These are phyloP conservation scores for Aspergillus japonicus DNA, from an alignment of 2,329 filamentous ascomycete genomes.

Conservation along the genomic window DNA sequence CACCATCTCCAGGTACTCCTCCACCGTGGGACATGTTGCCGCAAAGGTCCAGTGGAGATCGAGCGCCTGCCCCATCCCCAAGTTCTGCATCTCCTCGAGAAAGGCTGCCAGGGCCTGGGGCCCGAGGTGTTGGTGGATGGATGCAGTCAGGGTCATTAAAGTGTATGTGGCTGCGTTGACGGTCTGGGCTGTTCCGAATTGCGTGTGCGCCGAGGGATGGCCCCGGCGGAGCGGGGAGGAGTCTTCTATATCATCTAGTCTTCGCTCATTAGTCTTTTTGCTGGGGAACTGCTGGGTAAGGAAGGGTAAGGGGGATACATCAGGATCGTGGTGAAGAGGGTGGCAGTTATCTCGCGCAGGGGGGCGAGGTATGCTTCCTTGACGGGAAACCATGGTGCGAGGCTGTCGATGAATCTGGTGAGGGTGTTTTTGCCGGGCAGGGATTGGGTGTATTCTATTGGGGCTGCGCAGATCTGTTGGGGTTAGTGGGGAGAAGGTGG, in stretches of 20 bases:
- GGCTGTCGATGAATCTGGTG: conserved; percentile 1
- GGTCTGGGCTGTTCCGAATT: conserved; percentile 46
- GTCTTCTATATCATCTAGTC: conserved; percentile 47
- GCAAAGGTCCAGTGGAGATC: conserved; percentile 25
- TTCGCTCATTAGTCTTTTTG: too few relatives aligned
- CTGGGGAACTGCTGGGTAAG: conserved; percentile 20
- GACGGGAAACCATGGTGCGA: conserved; percentile 5
- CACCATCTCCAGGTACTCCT: conserved; percentile 30
- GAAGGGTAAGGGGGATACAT: not conserved
- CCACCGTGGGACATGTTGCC: conserved; percentile 17
- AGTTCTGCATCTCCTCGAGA: conserved; percentile 13
- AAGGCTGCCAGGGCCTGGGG: not conserved
- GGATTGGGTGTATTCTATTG: conserved; percentile 8
- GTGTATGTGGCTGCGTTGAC: conserved; percentile 49
- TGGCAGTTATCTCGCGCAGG: not conserved
- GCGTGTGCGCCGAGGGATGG: conserved; percentile 42
- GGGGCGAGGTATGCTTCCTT: not conserved
- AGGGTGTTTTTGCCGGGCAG: conserved; percentile 13
- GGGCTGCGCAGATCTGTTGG: too few relatives aligned
- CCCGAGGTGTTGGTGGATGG: not conserved
- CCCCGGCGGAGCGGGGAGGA: conserved; percentile 44
- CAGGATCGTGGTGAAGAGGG: conserved; percentile 7
- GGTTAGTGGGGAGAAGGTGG: too few relatives aligned
- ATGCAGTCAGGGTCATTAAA: too few relatives aligned
- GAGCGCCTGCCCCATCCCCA: conserved; percentile 18